Conservation (phyloP, 148 eudicot genomes). For the Pharnaceum exiguum region DNA sequence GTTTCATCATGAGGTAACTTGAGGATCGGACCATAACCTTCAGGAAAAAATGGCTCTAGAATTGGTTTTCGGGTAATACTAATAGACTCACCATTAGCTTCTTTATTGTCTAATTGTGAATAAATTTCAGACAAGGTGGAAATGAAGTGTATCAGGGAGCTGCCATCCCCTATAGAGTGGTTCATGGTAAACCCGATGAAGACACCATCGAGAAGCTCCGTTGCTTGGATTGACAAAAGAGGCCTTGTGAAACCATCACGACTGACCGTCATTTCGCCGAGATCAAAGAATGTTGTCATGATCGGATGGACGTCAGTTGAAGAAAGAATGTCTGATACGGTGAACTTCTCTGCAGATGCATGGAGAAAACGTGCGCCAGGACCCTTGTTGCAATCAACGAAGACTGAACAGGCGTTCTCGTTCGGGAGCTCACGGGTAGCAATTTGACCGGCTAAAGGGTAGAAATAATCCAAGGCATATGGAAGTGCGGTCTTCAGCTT, state of each 20-base stretch:
- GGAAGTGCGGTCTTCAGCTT: not conserved
- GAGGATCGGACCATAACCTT: too few relatives aligned
- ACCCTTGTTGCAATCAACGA: constrained; percentile 28
- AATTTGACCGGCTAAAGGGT: constrained; percentile 5
- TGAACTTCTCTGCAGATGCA: constrained; percentile 19
- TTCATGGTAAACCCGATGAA: too few relatives aligned
- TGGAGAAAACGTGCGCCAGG: constrained; percentile 36
- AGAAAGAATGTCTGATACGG: constrained; percentile 14
- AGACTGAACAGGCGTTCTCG: not conserved
- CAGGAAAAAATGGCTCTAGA: too few relatives aligned
- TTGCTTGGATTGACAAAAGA: constrained; percentile 28
- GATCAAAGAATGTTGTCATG: constrained; percentile 22
- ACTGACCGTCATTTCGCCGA: constrained; percentile 14
- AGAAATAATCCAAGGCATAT: not conserved
- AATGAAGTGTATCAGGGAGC: too few relatives aligned
- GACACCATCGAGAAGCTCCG: too few relatives aligned
- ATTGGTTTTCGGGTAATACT: too few relatives aligned
- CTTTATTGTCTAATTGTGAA: too few relatives aligned
- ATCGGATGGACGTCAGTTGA: constrained; percentile 10
- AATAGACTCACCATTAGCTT: too few relatives aligned
- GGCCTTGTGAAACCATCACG: constrained; percentile 35
- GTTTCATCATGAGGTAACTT: too few relatives aligned
- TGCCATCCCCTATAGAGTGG: too few relatives aligned
- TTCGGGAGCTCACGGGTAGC: not conserved
- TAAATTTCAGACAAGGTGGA: too few relatives aligned